Evolutionary conservation across 1,139 yeast species (phyloP).

Genomic region (Protomyces inundatus): DNA sequence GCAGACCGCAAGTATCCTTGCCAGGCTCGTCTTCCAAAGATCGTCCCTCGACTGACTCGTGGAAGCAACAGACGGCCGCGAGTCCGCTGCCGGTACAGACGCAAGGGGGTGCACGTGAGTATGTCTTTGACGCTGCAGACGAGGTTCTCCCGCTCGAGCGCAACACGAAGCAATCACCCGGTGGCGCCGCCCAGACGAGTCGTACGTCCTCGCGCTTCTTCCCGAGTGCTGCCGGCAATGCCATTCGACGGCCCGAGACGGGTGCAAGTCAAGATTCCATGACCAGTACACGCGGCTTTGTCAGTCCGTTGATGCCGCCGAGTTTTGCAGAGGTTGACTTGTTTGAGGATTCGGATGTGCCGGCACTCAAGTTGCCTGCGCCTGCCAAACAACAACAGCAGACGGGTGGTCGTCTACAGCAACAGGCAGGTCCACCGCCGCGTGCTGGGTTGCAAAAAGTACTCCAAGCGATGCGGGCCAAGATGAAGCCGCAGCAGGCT

Average conservation of each 20-base stretch:
- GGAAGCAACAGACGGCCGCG: background rate
- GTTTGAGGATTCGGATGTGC: background rate
- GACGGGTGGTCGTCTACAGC: background rate
- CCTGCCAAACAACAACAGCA: background rate
- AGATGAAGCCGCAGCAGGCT: background rate
- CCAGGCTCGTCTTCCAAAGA: background rate
- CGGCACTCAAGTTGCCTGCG: background rate
- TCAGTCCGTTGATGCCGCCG: background rate
- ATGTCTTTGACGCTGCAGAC: background rate
- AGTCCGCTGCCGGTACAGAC: background rate
- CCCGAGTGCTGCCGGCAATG: constrained; percentile 2
- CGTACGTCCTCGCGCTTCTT: constrained; percentile 22
- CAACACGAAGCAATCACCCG: constrained; percentile 7
- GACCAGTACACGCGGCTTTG: background rate
- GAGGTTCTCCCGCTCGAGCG: background rate
- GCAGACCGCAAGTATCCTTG: background rate
- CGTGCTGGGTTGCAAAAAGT: background rate
- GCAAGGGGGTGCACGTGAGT: background rate
- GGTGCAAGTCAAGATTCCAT: background rate
- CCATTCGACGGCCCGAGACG: background rate
- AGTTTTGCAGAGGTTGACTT: background rate
- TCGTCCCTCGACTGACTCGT: background rate
- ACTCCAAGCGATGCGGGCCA: background rate
- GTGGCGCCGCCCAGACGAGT: constrained; percentile 6
- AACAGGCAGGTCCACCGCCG: background rate